phyloP scores from a whole-genome alignment of 1,284 basidiomycete species.

The Melampsora americana region DNA sequence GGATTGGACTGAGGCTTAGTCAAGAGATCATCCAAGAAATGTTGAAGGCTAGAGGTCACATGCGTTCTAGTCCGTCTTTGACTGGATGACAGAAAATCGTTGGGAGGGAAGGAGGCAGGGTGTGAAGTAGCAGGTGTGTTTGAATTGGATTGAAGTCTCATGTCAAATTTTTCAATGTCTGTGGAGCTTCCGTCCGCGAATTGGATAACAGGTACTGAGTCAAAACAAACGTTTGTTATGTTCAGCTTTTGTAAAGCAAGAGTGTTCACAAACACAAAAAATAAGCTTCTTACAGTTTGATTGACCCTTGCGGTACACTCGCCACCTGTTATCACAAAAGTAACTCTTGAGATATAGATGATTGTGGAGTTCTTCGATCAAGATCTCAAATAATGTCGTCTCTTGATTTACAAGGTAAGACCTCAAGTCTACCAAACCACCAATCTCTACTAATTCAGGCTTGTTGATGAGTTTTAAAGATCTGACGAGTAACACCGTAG shows the following conservation, averaged over 20 bases:
- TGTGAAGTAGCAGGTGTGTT: slow-evolving; percentile 23
- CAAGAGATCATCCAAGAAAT: slow-evolving; percentile 69
- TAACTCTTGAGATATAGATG: slow-evolving; percentile 97
- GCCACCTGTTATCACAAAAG: slow-evolving; percentile 92
- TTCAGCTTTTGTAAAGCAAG: background rate
- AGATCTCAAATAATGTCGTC: slow-evolving; percentile 79
- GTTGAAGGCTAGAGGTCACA: slow-evolving; percentile 49
- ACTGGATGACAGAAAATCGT: background rate
- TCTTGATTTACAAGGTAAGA: slow-evolving; percentile 84
- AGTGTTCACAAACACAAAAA: slow-evolving; percentile 11
- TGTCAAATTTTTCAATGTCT: slow-evolving; percentile 24
- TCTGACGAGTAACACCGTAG: slow-evolving; percentile 79
- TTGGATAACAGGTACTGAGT: slow-evolving; percentile 55
- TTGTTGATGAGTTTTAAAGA: slow-evolving; percentile 88
- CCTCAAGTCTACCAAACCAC: slow-evolving; percentile 82
- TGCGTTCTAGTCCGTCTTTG: background rate
- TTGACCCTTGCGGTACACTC: slow-evolving; percentile 76
- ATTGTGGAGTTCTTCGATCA: slow-evolving; percentile 92
- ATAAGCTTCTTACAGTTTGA: slow-evolving; percentile 62
- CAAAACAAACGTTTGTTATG: slow-evolving; percentile 54
- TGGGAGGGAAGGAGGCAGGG: slow-evolving; percentile 30
- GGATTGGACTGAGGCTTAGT: slow-evolving; percentile 72
- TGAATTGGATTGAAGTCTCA: slow-evolving; percentile 27
- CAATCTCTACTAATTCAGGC: slow-evolving; percentile 87
- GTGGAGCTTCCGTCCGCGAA: slow-evolving; percentile 48